Evolutionary conservation across 352 stramenopile genomes (phyloP).

Genomic region (Globisporangium apiculatum): DNA sequence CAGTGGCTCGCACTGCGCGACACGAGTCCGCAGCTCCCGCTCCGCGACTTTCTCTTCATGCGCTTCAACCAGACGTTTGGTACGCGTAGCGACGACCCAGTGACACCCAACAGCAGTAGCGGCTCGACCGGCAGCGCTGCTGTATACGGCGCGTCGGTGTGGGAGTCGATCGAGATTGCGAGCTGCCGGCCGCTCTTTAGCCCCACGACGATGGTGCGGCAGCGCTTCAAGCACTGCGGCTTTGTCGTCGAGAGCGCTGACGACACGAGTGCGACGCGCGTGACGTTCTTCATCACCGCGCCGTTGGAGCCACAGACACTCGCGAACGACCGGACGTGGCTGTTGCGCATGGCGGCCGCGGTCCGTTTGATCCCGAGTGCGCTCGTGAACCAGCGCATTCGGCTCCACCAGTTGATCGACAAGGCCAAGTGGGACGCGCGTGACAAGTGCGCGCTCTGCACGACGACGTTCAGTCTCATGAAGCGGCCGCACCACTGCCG

Average conservation of each 20-base stretch:
- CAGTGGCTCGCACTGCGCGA: slow-evolving; percentile 77
- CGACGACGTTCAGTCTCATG: slow-evolving; percentile 56
- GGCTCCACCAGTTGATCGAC: slow-evolving; percentile 49
- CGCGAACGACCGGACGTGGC: slow-evolving; percentile 42
- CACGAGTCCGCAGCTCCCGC: slow-evolving; percentile 33
- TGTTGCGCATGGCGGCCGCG: slow-evolving; percentile 44
- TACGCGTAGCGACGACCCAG: slow-evolving; percentile 16
- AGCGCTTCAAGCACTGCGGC: slow-evolving; percentile 48
- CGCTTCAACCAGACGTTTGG: slow-evolving; percentile 61
- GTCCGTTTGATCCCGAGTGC: slow-evolving; percentile 56
- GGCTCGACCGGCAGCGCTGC: slow-evolving; percentile 6
- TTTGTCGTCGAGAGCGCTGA: slow-evolving; percentile 73
- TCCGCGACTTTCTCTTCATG: slow-evolving; percentile 80
- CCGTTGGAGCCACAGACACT: slow-evolving; percentile 29
- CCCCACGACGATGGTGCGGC: slow-evolving; percentile 37
- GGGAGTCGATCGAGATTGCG: slow-evolving; percentile 60
- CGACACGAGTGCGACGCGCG: slow-evolving; percentile 50
- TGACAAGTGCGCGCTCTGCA: slow-evolving; percentile 61
- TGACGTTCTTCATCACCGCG: slow-evolving; percentile 69
- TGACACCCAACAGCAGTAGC: no score
- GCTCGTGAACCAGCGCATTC: slow-evolving; percentile 69
- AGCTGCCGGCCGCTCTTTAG: slow-evolving; percentile 42
- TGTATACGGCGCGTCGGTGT: slow-evolving; percentile 53
- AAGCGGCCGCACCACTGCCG: slow-evolving; percentile 72
- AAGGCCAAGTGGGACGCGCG: slow-evolving; percentile 47